Conservation (phyloP, 345 rosid species). For the rapeseed (Brassica napus) region DNA sequence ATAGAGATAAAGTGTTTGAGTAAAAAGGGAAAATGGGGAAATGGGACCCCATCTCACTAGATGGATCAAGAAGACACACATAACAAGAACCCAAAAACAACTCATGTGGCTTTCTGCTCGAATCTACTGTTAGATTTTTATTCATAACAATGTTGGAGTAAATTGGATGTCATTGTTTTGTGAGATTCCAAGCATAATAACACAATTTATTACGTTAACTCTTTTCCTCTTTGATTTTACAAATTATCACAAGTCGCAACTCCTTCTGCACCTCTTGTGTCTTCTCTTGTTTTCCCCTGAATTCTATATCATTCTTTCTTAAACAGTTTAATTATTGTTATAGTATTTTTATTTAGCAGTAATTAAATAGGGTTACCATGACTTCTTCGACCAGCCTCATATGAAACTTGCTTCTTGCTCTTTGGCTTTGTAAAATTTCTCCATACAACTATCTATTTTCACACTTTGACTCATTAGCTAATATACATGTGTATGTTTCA, state of each 20-base stretch:
- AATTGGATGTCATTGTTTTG: conserved; percentile 22
- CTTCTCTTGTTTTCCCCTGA: not conserved
- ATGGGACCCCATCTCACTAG: conserved; percentile 30
- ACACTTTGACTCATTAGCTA: not conserved
- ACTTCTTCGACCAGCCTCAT: conserved; percentile 2
- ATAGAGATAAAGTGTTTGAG: not conserved
- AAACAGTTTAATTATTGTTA: not conserved
- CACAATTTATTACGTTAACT: conserved; percentile 26
- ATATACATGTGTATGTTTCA: not conserved
- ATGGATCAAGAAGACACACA: conserved; percentile 25
- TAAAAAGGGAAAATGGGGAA: not conserved
- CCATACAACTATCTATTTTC: conserved; percentile 4
- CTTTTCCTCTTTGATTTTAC: conserved; percentile 31
- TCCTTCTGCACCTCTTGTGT: conserved; percentile 34
- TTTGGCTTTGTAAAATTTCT: not conserved
- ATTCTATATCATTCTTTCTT: not conserved
- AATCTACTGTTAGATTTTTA: conserved; percentile 35
- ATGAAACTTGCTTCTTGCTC: conserved; percentile 20
- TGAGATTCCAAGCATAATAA: conserved; percentile 1
- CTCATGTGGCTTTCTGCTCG: conserved; percentile 42
- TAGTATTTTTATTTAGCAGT: not conserved
- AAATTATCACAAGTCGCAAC: conserved; percentile 23
- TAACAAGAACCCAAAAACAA: conserved; percentile 38
- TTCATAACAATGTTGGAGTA: conserved; percentile 30
- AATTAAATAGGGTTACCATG: conserved; percentile 1